Evolutionary conservation across 345 rosid genomes (phyloP).

Genomic region (Eucalyptus brandiana): DNA sequence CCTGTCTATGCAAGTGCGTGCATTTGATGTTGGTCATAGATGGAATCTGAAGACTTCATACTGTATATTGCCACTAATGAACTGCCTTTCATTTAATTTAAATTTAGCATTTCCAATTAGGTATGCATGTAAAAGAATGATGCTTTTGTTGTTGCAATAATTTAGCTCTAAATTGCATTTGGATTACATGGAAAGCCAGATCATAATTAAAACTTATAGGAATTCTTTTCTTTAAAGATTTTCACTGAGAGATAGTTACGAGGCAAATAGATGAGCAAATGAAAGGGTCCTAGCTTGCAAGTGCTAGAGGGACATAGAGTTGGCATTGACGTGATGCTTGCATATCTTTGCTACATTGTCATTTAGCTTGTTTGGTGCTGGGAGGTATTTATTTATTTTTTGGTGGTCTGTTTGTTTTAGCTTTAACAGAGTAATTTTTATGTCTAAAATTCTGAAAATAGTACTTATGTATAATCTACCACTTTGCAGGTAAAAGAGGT

Average conservation of each 20-base stretch:
- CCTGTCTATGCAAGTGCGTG: neutral
- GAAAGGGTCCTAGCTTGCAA: neutral
- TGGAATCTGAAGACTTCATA: neutral
- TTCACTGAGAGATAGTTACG: neutral
- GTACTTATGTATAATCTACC: neutral
- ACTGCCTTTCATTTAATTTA: neutral
- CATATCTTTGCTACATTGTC: neutral
- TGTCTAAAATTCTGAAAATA: neutral
- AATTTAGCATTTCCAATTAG: neutral
- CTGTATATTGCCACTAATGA: neutral
- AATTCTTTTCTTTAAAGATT: neutral
- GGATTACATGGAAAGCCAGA: neutral
- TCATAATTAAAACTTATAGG: neutral
- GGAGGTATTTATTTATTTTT: neutral
- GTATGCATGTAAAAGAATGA: neutral
- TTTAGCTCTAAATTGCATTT: neutral
- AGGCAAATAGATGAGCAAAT: neutral
- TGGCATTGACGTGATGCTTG: neutral
- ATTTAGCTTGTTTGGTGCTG: neutral
- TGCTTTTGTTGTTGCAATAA: neutral
- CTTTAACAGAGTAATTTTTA: neutral
- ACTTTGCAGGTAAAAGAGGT: constrained; percentile 68
- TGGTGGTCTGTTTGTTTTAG: neutral
- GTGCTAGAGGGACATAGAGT: neutral
- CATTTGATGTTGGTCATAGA: neutral